These are phyloP conservation scores for Fusarium lyarnte DNA, from an alignment of 2,329 filamentous ascomycete species.

Conservation along the genomic window DNA sequence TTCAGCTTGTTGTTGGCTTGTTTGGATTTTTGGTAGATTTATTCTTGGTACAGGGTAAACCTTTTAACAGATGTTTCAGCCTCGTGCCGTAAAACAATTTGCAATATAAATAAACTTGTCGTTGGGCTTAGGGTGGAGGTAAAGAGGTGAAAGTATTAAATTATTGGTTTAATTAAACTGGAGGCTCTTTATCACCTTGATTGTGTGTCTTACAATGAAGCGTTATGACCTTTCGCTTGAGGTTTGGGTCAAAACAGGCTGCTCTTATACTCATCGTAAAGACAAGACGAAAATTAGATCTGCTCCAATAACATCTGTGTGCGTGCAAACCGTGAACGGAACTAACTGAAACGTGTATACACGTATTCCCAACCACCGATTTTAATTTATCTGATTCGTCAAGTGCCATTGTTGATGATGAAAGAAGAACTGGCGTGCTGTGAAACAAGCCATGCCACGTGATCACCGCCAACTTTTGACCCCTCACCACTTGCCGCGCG, in stretches of 20 bases:
- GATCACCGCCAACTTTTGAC: constrained; percentile 35
- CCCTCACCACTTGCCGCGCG: constrained; percentile 23
- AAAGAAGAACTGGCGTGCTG: not conserved
- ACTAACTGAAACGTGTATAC: not conserved
- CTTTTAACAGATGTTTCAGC: not conserved
- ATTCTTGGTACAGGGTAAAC: not conserved
- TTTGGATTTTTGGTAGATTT: not conserved
- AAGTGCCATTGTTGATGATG: not conserved
- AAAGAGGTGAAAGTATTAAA: accelerated
- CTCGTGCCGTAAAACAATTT: not conserved
- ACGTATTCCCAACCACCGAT: not conserved
- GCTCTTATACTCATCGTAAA: accelerated
- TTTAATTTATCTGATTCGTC: not conserved
- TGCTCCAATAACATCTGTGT: not conserved
- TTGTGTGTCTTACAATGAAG: accelerated
- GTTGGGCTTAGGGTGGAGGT: not conserved
- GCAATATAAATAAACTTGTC: not conserved
- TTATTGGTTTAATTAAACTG: no score
- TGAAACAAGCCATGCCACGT: constrained; percentile 30
- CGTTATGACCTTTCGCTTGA: accelerated
- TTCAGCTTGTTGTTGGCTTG: not conserved
- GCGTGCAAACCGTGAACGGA: not conserved
- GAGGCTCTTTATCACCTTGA: not conserved
- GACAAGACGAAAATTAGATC: not conserved
- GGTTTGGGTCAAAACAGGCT: accelerated